Base-by-base conservation (phyloP, 2,329 filamentous ascomycete species). In the Trichoderma atrobrunneum region DNA sequence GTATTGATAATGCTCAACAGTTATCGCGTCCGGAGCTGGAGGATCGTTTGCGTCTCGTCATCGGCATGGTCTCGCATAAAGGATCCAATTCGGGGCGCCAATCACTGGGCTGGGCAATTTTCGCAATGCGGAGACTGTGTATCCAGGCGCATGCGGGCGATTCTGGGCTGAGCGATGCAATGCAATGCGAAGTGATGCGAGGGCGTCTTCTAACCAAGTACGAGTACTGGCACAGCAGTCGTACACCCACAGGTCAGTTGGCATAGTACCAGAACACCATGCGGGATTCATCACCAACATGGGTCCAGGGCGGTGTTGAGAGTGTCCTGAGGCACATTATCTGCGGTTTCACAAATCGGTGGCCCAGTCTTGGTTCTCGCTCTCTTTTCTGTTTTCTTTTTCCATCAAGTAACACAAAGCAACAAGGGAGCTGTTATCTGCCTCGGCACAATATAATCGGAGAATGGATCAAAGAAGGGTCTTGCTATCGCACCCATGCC, bases 401-500 rank as follows among this genome's bases (percentile, higher is more conserved):
- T 67, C n/a, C 43, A 26, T 62, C 28, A 54, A 32, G 39, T 61
- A 51, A 51, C 39, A 30, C n/a, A 34, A 28, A 60, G 34, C 12
- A 24, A 24, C 30, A 43, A 7, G 60, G 36, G 65, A 34, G 16
- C 36, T 60, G 30, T 36, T 26, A 57, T 70, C 57, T 26, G 39
- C 66, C 66, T 61, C 66, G 39, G 66, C 24, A 32, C 26, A n/a
- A 24, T 62, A 36, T 36, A 54, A 54, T 43, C 66, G 21, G 57
- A 18, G 28, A 54, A 62, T 61, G 39, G 39, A 54, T 70, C 57
- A 70, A 28, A 43, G 34, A 61, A 51, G 18, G 39, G 24, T 54
- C 51, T 70, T 70, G 57, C 28, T 28, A 70, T 70, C 36, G 39
- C 57, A 60, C 57, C 66, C 66, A 70, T 62, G 66, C 57, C 51